Base-by-base conservation (phyloP, 306 rosid species). In the Glycine latifolia region DNA sequence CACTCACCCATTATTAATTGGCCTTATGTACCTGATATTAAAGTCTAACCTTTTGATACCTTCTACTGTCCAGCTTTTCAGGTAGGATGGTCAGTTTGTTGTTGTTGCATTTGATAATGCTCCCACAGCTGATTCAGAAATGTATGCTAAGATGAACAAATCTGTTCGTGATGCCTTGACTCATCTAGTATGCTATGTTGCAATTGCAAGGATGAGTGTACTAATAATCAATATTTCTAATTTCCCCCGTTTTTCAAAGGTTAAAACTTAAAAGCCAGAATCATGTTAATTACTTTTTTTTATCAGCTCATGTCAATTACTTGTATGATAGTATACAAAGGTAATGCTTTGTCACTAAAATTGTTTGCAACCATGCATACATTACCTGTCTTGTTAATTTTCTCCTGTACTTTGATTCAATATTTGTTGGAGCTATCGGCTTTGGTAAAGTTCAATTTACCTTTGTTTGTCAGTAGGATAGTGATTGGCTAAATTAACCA, bases 371-470 rank as follows among this genome's bases (percentile, higher is more conserved):
- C 56, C 6, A 6, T 67, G 10, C 58, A 61, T 15, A 12, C 35
- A 8, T 48, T 63, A 15, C n/a, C 26, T 20, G 56, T 33, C 26
- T 52, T 83, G 33, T 53, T 83, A 73, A 63, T 43, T 72, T 58
- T 17, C 54, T 75, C 84, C 59, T 49, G 53, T 84, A 63, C 70
- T 84, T 74, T 31, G 43, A 68, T 49, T 31, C 52, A 6, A 52
- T 39, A 63, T 20, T 49, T 66, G 48, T 56, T 20, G 20, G 20
- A 20, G 20, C 20, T 20, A 20, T 20, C 20, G 0, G 1, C 20
- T 20, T 20, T 20, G 0, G 20, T 20, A 20, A 20, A 20, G 20
- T 20, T 20, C 20, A 20, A 20, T 20, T 20, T 20, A 20, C 20
- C 20, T 20, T 20, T 20, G 20, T 20, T 20, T 20, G 20, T 20